Evolutionary conservation across 225 moss, liverwort and hornwort genomes (phyloP).

Genomic region (Anthoceros angustus): DNA sequence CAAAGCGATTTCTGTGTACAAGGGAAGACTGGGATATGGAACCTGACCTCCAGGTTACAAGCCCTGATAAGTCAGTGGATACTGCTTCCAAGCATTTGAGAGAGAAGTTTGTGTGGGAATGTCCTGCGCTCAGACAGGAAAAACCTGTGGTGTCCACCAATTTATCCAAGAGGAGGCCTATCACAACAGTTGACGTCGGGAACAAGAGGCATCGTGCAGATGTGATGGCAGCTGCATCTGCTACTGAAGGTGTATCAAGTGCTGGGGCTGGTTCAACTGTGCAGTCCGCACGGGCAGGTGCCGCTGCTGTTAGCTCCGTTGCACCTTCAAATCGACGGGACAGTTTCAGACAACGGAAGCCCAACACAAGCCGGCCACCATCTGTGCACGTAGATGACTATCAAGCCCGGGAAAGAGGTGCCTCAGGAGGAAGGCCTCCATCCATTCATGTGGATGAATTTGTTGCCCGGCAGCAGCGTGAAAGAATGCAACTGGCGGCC

Average conservation of each 20-base stretch:
- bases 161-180: conserved; percentile 55
- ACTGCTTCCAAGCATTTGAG: conserved; percentile 24
- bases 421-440: conserved; percentile 55
- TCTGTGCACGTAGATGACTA: conserved; percentile 99
- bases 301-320: conserved; percentile 14
- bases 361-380: conserved; percentile 95
- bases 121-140: conserved; percentile 43
- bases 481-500: conserved; percentile 35
- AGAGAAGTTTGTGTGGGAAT: conserved; percentile 71
- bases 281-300: conserved; percentile 14
- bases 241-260: conserved; percentile 17
- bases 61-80: conserved; percentile 21
- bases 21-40: background rate
- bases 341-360: conserved; percentile 83
- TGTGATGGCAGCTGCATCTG: conserved; percentile 7
- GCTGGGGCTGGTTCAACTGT: conserved; percentile 30
- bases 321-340: conserved; percentile 48
- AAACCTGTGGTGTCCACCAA: conserved; percentile 36
- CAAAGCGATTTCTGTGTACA: conserved; percentile 20
- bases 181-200: conserved; percentile 58
- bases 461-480: conserved; percentile 59
- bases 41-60: conserved; percentile 5
- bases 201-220: conserved; percentile 68
- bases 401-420: conserved; percentile 76
- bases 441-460: conserved; percentile 84